phyloP scores from a whole-genome alignment of 23 red algal genomes.

The Agarophyton chilense region DNA sequence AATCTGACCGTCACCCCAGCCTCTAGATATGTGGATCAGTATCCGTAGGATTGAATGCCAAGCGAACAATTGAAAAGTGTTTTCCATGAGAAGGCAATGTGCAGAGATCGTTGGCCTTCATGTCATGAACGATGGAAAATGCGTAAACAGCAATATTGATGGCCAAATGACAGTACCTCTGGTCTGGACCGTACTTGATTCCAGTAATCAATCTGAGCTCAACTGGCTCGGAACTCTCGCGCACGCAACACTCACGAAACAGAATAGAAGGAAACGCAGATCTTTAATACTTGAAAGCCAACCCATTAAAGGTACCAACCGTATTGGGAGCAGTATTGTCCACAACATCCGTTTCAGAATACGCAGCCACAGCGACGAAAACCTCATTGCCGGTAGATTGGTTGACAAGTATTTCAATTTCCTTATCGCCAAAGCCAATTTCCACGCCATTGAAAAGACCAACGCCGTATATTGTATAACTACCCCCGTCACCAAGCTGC shows the following conservation, averaged over 20 bases:
- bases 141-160: constrained; percentile 57
- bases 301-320: constrained; percentile 49
- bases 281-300: constrained; percentile 41
- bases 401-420: constrained; percentile 20
- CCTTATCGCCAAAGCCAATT: constrained; percentile 31
- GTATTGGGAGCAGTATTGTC: constrained; percentile 26
- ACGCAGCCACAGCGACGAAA: constrained; percentile 17
- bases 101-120: constrained; percentile 61
- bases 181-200: constrained; percentile 72
- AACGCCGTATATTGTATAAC: constrained; percentile 44
- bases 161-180: constrained; percentile 34
- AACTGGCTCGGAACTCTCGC: neutral
- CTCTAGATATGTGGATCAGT: constrained; percentile 9
- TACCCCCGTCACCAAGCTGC: constrained; percentile 32
- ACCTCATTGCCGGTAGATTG: constrained; percentile 28
- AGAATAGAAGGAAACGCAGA: constrained; percentile 43
- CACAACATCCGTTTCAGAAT: neutral
- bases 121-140: constrained; percentile 45
- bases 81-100: constrained; percentile 31
- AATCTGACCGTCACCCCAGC: constrained; percentile 69
- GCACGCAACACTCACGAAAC: constrained; percentile 26
- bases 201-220: constrained; percentile 51
- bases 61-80: constrained; percentile 30
- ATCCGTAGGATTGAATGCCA: constrained; percentile 81
- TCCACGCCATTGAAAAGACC: constrained; percentile 55